Conservation (phyloP, 306 rosid species). For the Citrullus mucosospermus region DNA sequence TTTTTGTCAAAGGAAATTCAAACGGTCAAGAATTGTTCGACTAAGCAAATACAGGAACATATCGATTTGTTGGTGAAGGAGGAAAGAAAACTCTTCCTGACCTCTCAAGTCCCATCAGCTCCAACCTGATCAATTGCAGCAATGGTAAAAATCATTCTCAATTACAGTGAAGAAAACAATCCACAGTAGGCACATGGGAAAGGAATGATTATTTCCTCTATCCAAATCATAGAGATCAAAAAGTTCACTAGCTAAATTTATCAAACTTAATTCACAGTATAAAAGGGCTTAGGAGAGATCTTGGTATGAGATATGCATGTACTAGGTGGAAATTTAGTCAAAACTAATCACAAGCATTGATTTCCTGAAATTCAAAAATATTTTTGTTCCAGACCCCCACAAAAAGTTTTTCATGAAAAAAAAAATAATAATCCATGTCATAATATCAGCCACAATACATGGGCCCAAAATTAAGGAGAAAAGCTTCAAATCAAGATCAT, state of each 20-base stretch:
- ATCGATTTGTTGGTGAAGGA: background rate
- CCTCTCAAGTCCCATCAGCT: background rate
- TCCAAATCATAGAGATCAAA: background rate
- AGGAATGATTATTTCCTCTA: background rate
- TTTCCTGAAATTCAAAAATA: background rate
- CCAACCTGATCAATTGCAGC: background rate
- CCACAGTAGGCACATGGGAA: conserved; percentile 2
- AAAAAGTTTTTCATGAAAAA: background rate
- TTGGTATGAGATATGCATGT: conserved; percentile 6
- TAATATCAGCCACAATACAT: conserved; percentile 5
- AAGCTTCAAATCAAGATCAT: conserved; percentile 13
- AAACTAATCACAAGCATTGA: background rate
- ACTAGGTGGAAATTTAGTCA: background rate
- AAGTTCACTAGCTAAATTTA: background rate
- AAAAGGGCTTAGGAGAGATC: background rate
- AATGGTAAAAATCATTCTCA: conserved; percentile 1
- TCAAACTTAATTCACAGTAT: background rate
- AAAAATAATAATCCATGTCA: background rate
- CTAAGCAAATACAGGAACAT: background rate
- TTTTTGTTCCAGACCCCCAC: background rate
- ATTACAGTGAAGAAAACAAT: conserved; percentile 3
- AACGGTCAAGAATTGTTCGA: background rate
- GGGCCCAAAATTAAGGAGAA: conserved; percentile 11
- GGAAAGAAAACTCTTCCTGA: background rate
- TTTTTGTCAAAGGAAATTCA: background rate